Conservation (phyloP, 306 rosid species). For the Vigna trinervia region DNA sequence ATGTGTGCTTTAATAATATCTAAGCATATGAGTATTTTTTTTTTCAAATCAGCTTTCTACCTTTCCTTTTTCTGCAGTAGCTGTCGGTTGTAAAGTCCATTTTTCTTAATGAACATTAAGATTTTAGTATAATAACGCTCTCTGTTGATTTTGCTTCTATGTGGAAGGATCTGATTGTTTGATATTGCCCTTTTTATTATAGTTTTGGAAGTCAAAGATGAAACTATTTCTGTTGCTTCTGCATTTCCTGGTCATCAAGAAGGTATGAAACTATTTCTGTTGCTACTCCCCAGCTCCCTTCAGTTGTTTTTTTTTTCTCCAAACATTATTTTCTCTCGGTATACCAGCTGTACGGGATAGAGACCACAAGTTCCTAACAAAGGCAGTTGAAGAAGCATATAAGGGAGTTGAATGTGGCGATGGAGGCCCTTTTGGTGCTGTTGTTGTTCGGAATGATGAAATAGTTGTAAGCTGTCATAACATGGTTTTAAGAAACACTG, state of each 20-base stretch:
- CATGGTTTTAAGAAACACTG: constrained; percentile 75
- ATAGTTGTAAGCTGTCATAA: constrained; percentile 85
- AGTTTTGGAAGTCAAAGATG: constrained; percentile 69
- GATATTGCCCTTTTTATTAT: constrained; percentile 14
- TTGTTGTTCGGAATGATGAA: constrained; percentile 80
- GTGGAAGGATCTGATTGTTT: constrained; percentile 23
- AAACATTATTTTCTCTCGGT: constrained; percentile 26
- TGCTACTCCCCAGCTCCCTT: neutral
- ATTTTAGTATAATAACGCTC: neutral
- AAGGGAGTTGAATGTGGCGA: constrained; percentile 81
- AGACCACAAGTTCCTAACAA: constrained; percentile 69
- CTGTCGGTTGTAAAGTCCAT: neutral
- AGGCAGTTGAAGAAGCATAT: constrained; percentile 88
- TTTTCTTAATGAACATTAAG: neutral
- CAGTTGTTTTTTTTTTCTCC: neutral
- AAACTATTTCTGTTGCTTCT: constrained; percentile 70
- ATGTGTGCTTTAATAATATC: neutral
- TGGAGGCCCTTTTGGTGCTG: constrained; percentile 92
- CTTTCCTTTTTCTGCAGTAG: neutral
- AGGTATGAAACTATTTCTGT: constrained; percentile 49
- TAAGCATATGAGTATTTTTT: neutral
- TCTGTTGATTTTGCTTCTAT: constrained; percentile 18
- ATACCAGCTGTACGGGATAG: constrained; percentile 74
- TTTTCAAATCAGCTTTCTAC: neutral
- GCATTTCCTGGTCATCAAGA: constrained; percentile 73